Evolutionary conservation across 345 rosid genomes (phyloP).

Genomic region (Populus alba): DNA sequence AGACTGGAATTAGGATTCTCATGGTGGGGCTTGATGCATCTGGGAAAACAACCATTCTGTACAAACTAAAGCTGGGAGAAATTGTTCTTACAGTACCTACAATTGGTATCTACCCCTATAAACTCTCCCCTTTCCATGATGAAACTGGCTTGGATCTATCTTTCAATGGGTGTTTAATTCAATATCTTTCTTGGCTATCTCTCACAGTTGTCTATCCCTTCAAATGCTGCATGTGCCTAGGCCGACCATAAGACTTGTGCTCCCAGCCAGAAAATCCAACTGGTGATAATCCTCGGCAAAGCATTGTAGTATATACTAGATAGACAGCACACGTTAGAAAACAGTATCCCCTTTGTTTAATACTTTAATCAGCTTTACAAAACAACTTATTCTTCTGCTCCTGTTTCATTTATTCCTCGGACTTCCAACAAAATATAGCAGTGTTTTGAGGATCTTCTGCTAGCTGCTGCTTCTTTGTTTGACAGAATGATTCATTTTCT

Average conservation of each 20-base stretch:
- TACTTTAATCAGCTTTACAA: neutral
- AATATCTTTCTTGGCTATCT: neutral
- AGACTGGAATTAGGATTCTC: conserved; percentile 38
- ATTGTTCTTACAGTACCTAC: conserved; percentile 56
- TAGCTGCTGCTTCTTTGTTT: neutral
- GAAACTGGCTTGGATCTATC: neutral
- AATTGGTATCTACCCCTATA: conserved; percentile 37
- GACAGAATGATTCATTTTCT: neutral
- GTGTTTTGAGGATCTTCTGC: neutral
- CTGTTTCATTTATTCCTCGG: neutral
- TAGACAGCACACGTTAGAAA: neutral
- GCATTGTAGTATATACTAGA: neutral
- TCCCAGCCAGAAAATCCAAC: neutral
- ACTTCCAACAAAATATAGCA: neutral
- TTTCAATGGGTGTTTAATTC: neutral
- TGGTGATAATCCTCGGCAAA: neutral
- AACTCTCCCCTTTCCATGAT: neutral
- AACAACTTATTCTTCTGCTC: neutral
- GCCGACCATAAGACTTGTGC: neutral
- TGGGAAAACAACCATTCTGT: conserved; percentile 69
- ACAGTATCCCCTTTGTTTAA: neutral
- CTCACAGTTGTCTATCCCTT: neutral
- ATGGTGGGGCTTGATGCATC: conserved; percentile 78
- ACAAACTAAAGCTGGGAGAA: conserved; percentile 67
- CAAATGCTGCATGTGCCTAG: neutral